A percentile compares a stretch with the other conserved stretches of the same genome.
These are phyloP conservation scores for Monilinia vaccinii-corymbosi DNA, from an alignment of 2,329 filamentous ascomycete species.

Conservation along the genomic window DNA sequence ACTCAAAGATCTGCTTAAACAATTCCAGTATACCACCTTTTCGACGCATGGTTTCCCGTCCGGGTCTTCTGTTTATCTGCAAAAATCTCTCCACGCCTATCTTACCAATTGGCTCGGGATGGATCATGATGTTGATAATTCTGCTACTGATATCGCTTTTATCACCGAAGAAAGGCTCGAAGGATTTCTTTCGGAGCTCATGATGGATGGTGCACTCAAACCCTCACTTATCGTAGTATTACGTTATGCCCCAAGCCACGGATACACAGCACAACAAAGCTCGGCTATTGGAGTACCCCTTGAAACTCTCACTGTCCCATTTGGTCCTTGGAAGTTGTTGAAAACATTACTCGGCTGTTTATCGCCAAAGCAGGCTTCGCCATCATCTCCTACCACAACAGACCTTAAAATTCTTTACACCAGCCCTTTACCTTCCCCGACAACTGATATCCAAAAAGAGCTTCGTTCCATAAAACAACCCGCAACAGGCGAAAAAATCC, in stretches of 20 bases:
- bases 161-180: background rate
- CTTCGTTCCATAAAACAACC: background rate
- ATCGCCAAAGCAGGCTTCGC: background rate
- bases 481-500: background rate
- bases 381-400: background rate
- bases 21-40: background rate
- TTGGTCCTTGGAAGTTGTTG: conserved; percentile 6
- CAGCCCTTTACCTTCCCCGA: background rate
- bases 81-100: background rate
- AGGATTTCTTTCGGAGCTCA: background rate
- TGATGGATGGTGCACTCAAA: background rate
- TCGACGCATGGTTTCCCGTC: conserved; percentile 3
- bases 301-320: conserved; percentile 7
- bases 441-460: background rate
- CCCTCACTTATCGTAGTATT: conserved; percentile 5
- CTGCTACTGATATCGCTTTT: background rate
- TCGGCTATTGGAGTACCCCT: background rate
- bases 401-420: background rate
- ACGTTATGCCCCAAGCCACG: background rate
- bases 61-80: background rate
- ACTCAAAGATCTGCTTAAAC: background rate
- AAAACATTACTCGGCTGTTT: conserved; percentile 2
- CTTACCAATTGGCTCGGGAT: conserved; percentile 2
- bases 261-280: background rate
- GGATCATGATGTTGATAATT: background rate